phyloP scores from a whole-genome alignment of 768 basidiomycete genomes.

The Tremella mesenterica region DNA sequence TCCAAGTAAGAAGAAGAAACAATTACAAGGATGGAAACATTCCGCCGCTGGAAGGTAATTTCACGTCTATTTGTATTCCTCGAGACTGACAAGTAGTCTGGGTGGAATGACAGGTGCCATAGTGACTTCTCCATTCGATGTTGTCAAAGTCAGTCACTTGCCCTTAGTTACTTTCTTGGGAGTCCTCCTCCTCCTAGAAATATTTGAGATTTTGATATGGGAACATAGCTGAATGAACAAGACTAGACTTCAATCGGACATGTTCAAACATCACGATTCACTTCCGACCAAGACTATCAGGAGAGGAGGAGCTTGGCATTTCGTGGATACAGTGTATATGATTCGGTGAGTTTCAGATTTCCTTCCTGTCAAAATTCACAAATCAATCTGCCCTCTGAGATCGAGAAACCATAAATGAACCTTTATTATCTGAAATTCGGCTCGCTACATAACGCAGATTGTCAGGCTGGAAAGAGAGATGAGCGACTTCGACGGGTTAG shows the following conservation, averaged over 20 bases:
- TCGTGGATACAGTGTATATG: conserved; percentile 87
- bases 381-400: too few relatives aligned
- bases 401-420: too few relatives aligned
- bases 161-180: conserved; percentile 2
- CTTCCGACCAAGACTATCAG: conserved; percentile 34
- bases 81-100: conserved; percentile 51
- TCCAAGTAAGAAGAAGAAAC: conserved; percentile 10
- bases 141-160: conserved; percentile 59
- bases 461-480: too few relatives aligned
- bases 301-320: conserved; percentile 69
- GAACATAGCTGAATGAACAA: too few relatives aligned
- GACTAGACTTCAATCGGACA: conserved; percentile 85
- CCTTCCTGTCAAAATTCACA: too few relatives aligned
- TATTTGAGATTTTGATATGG: too few relatives aligned
- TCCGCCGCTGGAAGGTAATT: conserved; percentile 32
- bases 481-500: too few relatives aligned
- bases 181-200: too few relatives aligned
- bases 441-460: too few relatives aligned
- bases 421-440: too few relatives aligned
- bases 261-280: conserved; percentile 56
- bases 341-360: conserved; percentile 60
- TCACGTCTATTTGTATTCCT: not conserved
- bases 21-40: conserved; percentile 36
- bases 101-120: conserved; percentile 98
- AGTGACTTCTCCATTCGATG: conserved; percentile 93